phyloP scores from a whole-genome alignment of 2,329 filamentous ascomycete species.

The Penicillium sp. region DNA sequence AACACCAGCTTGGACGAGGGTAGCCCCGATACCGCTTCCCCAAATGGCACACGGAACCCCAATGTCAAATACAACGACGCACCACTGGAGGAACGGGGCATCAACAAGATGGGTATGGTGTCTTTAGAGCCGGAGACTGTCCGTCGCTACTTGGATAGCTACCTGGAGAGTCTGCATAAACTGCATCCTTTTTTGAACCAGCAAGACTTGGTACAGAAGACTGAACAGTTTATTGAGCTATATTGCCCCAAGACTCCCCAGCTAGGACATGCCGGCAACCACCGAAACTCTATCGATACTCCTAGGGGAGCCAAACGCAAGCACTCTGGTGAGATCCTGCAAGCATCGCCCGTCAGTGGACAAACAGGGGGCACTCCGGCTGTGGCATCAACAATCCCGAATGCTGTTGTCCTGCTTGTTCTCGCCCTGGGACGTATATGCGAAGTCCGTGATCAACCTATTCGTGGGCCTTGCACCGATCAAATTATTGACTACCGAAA shows the following conservation, averaged over 20 bases:
- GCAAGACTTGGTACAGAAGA: constrained; percentile 55
- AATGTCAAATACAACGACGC: constrained; percentile 36
- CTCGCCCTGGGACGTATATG: constrained; percentile 88
- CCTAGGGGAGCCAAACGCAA: constrained; percentile 44
- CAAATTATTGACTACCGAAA: constrained; percentile 31
- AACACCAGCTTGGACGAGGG: constrained; percentile 33
- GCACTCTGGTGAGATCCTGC: constrained; percentile 39
- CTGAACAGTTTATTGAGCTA: constrained; percentile 55
- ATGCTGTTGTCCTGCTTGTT: constrained; percentile 80
- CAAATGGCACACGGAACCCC: constrained; percentile 59
- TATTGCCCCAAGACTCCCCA: constrained; percentile 46
- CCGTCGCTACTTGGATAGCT: constrained; percentile 58
- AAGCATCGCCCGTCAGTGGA: constrained; percentile 27
- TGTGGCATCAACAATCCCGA: constrained; percentile 69
- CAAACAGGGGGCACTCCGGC: neutral
- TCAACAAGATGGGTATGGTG: constrained; percentile 56
- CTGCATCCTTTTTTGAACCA: constrained; percentile 69
- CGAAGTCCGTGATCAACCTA: constrained; percentile 49
- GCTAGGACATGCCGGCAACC: constrained; percentile 11
- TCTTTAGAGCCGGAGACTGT: constrained; percentile 59
- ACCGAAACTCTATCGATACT: constrained; percentile 29
- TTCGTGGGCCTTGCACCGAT: constrained; percentile 61
- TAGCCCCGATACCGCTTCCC: constrained; percentile 45
- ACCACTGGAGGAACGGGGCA: constrained; percentile 51
- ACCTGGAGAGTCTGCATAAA: constrained; percentile 64